phyloP scores from a whole-genome alignment of 192 early-diverging fungal species.

The Anaeromyces robustus region DNA sequence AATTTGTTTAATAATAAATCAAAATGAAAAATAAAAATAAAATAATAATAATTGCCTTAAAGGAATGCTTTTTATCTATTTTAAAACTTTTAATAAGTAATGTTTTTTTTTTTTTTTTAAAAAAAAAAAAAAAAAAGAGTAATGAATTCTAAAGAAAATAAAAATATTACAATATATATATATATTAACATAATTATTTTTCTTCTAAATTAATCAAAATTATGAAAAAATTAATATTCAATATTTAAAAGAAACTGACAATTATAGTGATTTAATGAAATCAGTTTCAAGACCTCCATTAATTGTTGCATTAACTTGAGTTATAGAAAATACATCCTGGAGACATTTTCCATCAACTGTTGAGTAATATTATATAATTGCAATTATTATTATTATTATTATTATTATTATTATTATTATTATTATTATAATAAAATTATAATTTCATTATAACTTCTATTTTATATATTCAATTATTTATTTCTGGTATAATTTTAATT shows the following conservation, averaged over 20 bases:
- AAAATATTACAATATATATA: no score
- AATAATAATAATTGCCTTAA: neutral
- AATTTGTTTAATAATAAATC: no score
- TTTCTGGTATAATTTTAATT: no score
- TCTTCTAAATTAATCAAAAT: neutral
- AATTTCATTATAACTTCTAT: no score
- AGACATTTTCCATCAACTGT: neutral
- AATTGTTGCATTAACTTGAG: neutral
- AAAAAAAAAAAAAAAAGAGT: no score
- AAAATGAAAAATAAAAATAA: no score
- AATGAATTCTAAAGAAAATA: no score
- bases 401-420: no score
- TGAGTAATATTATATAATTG: neutral
- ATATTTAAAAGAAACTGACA: neutral
- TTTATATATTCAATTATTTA: no score
- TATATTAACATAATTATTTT: no score
- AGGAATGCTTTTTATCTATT: neutral
- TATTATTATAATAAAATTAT: no score
- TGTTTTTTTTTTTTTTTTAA: neutral
- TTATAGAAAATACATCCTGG: neutral
- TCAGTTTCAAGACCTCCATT: neutral
- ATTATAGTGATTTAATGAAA: neutral
- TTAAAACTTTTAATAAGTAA: neutral
- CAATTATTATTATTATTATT: no score
- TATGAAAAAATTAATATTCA: neutral